Evolutionary conservation across 1,284 basidiomycete genomes (phyloP).

Genomic region (Grifola frondosa): DNA sequence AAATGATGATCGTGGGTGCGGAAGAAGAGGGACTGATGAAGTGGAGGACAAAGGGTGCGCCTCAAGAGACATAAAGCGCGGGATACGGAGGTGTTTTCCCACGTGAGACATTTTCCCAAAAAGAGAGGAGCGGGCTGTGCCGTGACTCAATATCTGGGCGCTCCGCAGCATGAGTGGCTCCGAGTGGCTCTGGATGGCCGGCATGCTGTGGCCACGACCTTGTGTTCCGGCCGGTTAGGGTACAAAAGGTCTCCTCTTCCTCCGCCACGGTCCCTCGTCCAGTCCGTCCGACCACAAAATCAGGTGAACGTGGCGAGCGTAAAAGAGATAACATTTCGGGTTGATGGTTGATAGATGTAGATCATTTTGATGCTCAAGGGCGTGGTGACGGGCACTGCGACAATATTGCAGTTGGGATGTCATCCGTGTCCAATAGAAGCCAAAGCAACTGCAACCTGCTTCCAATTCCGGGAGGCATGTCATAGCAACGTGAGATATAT

Average conservation of each 20-base stretch:
- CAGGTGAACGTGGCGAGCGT: too few species aligned
- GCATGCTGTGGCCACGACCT: constrained; percentile 21
- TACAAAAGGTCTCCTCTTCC: background rate
- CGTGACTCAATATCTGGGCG: constrained; percentile 14
- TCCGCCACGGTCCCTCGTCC: too few species aligned
- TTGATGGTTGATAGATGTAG: constrained; percentile 13
- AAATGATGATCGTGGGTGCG: constrained; percentile 14
- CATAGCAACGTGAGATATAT: too few species aligned
- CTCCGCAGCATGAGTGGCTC: constrained; percentile 15
- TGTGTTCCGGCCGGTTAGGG: constrained; percentile 21
- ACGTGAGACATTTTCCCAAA: constrained; percentile 16
- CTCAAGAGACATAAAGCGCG: constrained; percentile 17
- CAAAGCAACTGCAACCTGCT: too few species aligned
- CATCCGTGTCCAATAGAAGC: too few species aligned
- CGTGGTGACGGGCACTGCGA: constrained; percentile 13
- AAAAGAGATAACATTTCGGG: background rate
- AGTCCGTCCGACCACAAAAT: too few species aligned
- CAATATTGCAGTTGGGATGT: too few species aligned
- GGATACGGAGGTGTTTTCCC: constrained; percentile 15
- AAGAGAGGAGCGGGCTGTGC: constrained; percentile 10
- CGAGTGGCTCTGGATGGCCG: constrained; percentile 6
- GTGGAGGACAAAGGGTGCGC: constrained; percentile 22
- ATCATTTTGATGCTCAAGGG: constrained; percentile 16
- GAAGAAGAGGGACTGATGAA: constrained; percentile 18
- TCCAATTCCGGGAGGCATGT: too few species aligned